phyloP scores from a whole-genome alignment of 176 grass and related monocot species.

The Zizania latifolia region DNA sequence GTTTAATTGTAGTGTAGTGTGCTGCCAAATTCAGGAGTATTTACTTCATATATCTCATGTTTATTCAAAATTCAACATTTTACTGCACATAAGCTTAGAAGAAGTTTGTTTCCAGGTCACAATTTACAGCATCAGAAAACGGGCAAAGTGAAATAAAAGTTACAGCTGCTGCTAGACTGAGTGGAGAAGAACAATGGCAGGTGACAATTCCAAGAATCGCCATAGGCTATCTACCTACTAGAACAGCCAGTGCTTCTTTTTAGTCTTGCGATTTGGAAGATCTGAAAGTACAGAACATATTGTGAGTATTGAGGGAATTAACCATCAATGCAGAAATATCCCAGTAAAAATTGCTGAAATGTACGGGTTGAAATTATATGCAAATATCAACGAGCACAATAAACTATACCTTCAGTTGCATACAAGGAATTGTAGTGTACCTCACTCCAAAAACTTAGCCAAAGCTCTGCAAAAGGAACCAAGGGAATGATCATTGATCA shows the following conservation, averaged over 20 bases:
- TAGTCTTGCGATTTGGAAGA: conserved; percentile 66
- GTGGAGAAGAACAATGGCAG: not conserved
- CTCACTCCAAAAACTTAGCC: conserved; percentile 99
- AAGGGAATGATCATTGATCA: conserved; percentile 24
- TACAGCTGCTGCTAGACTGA: conserved; percentile 17
- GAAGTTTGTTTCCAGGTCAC: not conserved
- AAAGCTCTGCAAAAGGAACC: conserved; percentile 62
- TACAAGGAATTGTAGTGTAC: conserved; percentile 99
- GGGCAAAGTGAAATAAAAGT: not conserved
- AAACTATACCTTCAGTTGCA: conserved; percentile 6
- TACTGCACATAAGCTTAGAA: conserved; percentile 32
- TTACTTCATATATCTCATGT: no score
- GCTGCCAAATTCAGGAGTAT: no score
- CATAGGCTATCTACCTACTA: conserved; percentile 28
- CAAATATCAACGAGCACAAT: not conserved
- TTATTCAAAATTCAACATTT: not conserved
- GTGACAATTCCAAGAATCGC: not conserved
- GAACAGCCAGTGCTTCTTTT: conserved; percentile 89
- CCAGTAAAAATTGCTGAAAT: not conserved
- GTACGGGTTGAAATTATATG: not conserved
- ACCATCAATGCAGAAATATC: not conserved
- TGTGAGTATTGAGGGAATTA: not conserved
- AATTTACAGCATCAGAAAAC: conserved; percentile 15
- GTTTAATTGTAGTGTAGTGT: no score
- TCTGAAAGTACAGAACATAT: conserved; percentile 40